Base-by-base conservation (phyloP, 2,329 filamentous ascomycete genomes). In the Monosporascus sp. region DNA sequence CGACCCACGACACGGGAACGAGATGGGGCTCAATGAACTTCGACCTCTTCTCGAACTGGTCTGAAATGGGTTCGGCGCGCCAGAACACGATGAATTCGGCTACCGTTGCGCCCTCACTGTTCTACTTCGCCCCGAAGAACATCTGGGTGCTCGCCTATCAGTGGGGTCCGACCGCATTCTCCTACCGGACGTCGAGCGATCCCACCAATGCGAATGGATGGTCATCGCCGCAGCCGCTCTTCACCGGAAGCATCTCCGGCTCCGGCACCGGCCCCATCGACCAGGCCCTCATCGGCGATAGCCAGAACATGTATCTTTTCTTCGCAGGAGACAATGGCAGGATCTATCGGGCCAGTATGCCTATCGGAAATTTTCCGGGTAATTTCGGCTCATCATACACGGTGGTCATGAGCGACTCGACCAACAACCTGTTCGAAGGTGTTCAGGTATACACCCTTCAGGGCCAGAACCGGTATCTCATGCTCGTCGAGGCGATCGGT, bases 111-210 rank as follows among this genome's bases (percentile, higher is more conserved):
- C 84, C 84, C 1, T 82, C 81, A 0, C 68, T 87, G 47, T 85
- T 87, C 70, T 81, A 77, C 72, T 86, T 86, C 60, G 59, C 63
- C 5, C 84, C 83, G 0, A 85, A 84, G 70, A 73, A 69, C 57
- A 67, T 79, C 57, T 87, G 84, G 84, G 70, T 86, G n/a, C 74
- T 86, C 0, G 79, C 81, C n/a, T 79, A 85, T 62, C 82, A 87
- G 65, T 86, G 82, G 82, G 82, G 82, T 1, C 62, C 78, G 0
- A 78, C 74, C 0, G 60, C 82, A 0, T 87, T 86, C 70, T 75
- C 75, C 2, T 86, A 85, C 73, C 68, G 68, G 48, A 86, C 83
- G 2, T 80, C 82, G 0, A 78, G 55, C 48, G 74, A 86, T 60
- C 82, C 83, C 0, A 75, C 77, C 55, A 75, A 83, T 54, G 65